Percentiles rank a stretch among this genome's conserved stretches.
Conservation (phyloP, 805 yeast genomes). For the Candida insectalens region DNA sequence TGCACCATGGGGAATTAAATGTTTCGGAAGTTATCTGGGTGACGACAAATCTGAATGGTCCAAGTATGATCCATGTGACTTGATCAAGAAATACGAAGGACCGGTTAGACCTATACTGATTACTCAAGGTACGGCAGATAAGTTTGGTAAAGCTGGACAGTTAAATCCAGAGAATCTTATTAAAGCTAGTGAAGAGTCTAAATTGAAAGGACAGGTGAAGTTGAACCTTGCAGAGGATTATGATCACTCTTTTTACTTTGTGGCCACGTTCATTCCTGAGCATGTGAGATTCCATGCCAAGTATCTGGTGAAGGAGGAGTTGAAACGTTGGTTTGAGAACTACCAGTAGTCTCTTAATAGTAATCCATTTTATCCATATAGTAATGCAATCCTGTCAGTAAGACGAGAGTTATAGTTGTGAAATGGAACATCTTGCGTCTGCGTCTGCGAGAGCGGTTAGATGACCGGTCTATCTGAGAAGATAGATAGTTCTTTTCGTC, state of each 20-base stretch:
- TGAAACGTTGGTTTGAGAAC: too few relatives aligned
- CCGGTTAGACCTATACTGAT: slow-evolving; percentile 55
- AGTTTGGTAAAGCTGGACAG: slow-evolving; percentile 44
- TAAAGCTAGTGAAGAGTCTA: slow-evolving; percentile 46
- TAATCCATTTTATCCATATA: too few relatives aligned
- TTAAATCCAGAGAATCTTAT: slow-evolving; percentile 68
- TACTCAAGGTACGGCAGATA: slow-evolving; percentile 75
- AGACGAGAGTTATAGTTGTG: too few relatives aligned
- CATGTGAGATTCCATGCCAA: slow-evolving; percentile 87
- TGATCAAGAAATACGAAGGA: slow-evolving; percentile 50
- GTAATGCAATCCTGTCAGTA: too few relatives aligned
- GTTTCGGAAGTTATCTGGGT: slow-evolving; percentile 73
- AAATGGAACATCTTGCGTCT: too few relatives aligned
- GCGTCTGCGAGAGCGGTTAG: too few relatives aligned
- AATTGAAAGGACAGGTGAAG: slow-evolving; percentile 50
- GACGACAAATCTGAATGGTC: slow-evolving; percentile 51
- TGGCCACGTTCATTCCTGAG: slow-evolving; percentile 66
- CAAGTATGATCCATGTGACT: slow-evolving; percentile 75
- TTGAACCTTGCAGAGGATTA: slow-evolving; percentile 66
- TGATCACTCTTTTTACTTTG: slow-evolving; percentile 86
- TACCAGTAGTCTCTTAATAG: too few relatives aligned
- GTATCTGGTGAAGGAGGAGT: too few relatives aligned
- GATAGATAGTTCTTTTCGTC: too few relatives aligned
- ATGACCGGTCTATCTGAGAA: too few relatives aligned
- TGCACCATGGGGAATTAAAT: slow-evolving; percentile 84